Base-by-base conservation (phyloP, 805 yeast genomes). In the Geotrichum ghanense region DNA sequence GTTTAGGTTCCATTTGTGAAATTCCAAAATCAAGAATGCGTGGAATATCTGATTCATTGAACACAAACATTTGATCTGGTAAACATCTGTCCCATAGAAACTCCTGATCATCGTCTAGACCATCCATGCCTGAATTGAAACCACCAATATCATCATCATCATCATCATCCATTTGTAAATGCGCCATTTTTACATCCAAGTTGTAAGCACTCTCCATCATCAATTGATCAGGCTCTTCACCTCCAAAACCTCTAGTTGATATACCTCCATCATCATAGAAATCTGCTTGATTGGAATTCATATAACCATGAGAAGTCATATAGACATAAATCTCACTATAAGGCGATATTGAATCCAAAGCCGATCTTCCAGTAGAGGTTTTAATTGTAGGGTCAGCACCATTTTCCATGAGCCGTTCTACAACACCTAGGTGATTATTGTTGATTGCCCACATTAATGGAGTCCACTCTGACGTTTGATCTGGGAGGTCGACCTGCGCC, bases 391-490 rank as follows among this genome's bases (percentile, higher is more conserved):
- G 60, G 50, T 80, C 82, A 0, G 89, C 90, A 31, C 81, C 83
- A 48, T 71, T 70, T 40, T 76, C 75, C 46, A 87, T 62, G 49
- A 86, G 64, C 47, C 72, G 63, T 42, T 75, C 73, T 14, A 76
- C 79, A 41, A 81, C 70, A 10, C 72, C 70, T 49, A 73, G 61
- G 46, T 76, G 75, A 46, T 78, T 74, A 53, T 80, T 70, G 53
- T 79, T 74, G 2, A 85, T 76, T 0, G 94, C 89, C 95, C 95
- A 86, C 92, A 84, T 85, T 41, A 84, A 62, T 9, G 95, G 63
- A 3, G 73, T 63, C 72, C 72, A 69, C 43, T 62, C 64, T 58
- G 58, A 37, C 19, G 16, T 17, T 39, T 21, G 42, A n/a, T 39
- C 42, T 6, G 25, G 24, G 6, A 39, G 17, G 44, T 69, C 61